These are phyloP conservation scores for Cyamopsis tetragonoloba DNA, from an alignment of 306 rosid genomes.

Conservation along the genomic window DNA sequence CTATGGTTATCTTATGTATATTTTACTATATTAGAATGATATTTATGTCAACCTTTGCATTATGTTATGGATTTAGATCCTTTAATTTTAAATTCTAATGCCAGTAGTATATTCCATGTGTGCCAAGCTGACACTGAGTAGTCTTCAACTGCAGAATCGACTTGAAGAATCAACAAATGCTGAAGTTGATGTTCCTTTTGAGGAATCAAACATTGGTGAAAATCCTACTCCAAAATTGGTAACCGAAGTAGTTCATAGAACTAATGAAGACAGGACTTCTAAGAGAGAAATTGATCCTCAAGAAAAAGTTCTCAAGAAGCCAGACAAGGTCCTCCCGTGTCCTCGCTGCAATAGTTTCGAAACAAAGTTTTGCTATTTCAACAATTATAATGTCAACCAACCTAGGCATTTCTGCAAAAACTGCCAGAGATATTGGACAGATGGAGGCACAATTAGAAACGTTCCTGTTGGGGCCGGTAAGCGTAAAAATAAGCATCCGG, in stretches of 20 bases:
- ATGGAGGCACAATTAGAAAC: slow-evolving; percentile 61
- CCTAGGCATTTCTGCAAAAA: slow-evolving; percentile 66
- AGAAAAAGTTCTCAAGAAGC: slow-evolving; percentile 47
- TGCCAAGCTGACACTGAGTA: slow-evolving; percentile 6
- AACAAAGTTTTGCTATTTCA: slow-evolving; percentile 68
- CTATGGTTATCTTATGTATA: neutral
- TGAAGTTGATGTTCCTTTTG: slow-evolving; percentile 20
- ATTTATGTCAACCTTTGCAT: neutral
- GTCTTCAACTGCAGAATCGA: slow-evolving; percentile 36
- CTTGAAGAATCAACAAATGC: slow-evolving; percentile 19
- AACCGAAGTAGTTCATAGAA: slow-evolving; percentile 14
- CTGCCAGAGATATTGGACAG: slow-evolving; percentile 75
- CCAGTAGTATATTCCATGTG: neutral
- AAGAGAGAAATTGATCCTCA: slow-evolving; percentile 31
- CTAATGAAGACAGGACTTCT: slow-evolving; percentile 22
- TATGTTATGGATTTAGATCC: neutral
- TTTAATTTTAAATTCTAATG: neutral
- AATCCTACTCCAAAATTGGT: slow-evolving; percentile 13
- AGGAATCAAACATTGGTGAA: neutral
- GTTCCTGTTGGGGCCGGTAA: slow-evolving; percentile 65
- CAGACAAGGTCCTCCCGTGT: slow-evolving; percentile 54
- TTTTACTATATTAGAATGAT: neutral
- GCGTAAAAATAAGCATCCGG: slow-evolving; percentile 47
- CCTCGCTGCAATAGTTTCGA: slow-evolving; percentile 63
- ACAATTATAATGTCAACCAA: slow-evolving; percentile 62